Evolutionary conservation across 1,139 yeast genomes (phyloP).

Genomic region (Meyerozyma smithsonii): DNA sequence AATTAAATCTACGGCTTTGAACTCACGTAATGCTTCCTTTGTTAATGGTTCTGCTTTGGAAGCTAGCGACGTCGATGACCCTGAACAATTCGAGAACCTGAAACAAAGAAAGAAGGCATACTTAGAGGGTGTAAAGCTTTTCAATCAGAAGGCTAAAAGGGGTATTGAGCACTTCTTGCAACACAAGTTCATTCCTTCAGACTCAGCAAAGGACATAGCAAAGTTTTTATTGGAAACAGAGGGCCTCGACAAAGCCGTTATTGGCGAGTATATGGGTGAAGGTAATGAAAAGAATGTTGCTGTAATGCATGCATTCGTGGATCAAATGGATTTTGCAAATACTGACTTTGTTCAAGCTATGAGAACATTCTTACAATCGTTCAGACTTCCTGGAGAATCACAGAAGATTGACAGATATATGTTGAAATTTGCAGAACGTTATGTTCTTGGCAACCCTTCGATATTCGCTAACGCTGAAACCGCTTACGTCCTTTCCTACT

Average conservation of each 20-base stretch:
- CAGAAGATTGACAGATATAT: slow-evolving; percentile 95
- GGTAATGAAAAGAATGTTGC: slow-evolving; percentile 75
- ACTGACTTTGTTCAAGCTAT: slow-evolving; percentile 79
- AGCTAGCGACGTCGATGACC: slow-evolving; percentile 54
- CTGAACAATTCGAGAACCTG: slow-evolving; percentile 77
- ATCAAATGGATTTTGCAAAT: slow-evolving; percentile 70
- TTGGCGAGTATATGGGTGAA: slow-evolving; percentile 93
- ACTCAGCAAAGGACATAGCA: slow-evolving; percentile 68
- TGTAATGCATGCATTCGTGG: slow-evolving; percentile 92
- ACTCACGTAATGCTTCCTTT: slow-evolving; percentile 32
- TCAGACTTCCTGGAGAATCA: slow-evolving; percentile 96
- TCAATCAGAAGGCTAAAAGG: slow-evolving; percentile 79
- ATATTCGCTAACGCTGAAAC: slow-evolving; percentile 90
- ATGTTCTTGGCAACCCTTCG: slow-evolving; percentile 79
- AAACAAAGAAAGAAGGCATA: slow-evolving; percentile 82
- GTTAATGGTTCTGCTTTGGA: slow-evolving; percentile 17
- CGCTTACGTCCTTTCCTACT: slow-evolving; percentile 87
- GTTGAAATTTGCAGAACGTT: slow-evolving; percentile 95
- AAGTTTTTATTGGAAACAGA: slow-evolving; percentile 69
- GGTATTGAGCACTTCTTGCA: slow-evolving; percentile 64
- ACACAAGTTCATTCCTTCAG: slow-evolving; percentile 57
- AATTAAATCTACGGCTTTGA: slow-evolving; percentile 23
- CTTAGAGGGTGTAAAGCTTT: slow-evolving; percentile 71
- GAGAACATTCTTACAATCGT: slow-evolving; percentile 77
- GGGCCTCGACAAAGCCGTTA: slow-evolving; percentile 74